Base-by-base conservation (phyloP, 345 rosid species). In the Abelmoschus esculentus region DNA sequence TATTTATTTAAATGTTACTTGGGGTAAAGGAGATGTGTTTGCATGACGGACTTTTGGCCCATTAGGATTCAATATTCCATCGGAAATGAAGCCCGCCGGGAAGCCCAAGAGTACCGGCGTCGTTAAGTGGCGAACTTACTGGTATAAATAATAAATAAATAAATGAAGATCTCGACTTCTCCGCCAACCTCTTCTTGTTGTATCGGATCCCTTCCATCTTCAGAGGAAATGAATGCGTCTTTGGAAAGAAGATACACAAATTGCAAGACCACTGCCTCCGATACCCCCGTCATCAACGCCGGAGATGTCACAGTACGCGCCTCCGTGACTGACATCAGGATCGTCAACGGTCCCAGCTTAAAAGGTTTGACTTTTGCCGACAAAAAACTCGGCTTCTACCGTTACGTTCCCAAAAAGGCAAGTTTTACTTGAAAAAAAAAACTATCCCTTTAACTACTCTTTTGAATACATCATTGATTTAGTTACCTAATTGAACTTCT, bases 351-450 rank as follows among this genome's bases (percentile, higher is more conserved):
- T 62, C 99, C 97, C 72, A 83, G 84, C 79, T 74, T 95, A 57
- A 86, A 81, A 78, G 97, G 96, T 63, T 75, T 95, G 78, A 75
- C 80, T 73, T 82, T 95, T 49, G 81, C 87, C 67, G 82, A 86
- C 18, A 96, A 93, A 79, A 91, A 86, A 76, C 97, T 93, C 4
- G 97, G 97, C 17, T 87, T 73, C 82, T 90, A 56, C 88, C 49
- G 97, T 69, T 81, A 90, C 80, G 89, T 93, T 70, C 93, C 97
- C 74, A 86, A 79, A 74, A 85, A 86, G 90, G 97, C 86, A 75
- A 28, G 17, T 13, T 66, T 28, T 0, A 47, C 18, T 28, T 66
- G 56, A 28, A 26, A 66, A 28, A 26, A 66, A 46, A 6, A 10
- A 26, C 0, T 19, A 13, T 65, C 7, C 22, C 5, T 26, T 47